phyloP scores from a whole-genome alignment of 1,139 yeast genomes.

The Pichia sp. region DNA sequence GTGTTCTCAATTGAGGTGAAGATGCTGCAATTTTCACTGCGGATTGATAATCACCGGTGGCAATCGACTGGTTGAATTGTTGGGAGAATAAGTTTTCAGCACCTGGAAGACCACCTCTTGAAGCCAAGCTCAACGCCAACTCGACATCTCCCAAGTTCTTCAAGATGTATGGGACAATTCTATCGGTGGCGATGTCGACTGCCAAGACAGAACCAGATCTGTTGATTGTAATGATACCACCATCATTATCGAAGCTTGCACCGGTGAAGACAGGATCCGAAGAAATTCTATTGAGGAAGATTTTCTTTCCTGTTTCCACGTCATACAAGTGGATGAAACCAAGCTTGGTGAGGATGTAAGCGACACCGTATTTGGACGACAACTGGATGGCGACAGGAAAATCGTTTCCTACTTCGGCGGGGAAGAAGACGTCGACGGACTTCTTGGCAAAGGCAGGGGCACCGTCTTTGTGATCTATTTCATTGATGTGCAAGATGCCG shows the following conservation, averaged over 20 bases:
- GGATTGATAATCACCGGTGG: constrained; percentile 80
- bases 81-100: constrained; percentile 89
- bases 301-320: constrained; percentile 84
- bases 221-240: constrained; percentile 91
- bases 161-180: constrained; percentile 85
- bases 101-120: constrained; percentile 96
- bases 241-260: constrained; percentile 61
- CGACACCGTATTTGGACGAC: constrained; percentile 78
- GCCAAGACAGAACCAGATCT: constrained; percentile 93
- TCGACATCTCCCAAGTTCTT: constrained; percentile 82
- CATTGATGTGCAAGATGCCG: constrained; percentile 86
- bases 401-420: constrained; percentile 93
- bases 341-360: constrained; percentile 86
- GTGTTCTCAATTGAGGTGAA: constrained; percentile 89
- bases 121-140: constrained; percentile 81
- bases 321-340: constrained; percentile 97
- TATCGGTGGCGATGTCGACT: constrained; percentile 81
- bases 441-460: constrained; percentile 85
- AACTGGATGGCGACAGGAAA: constrained; percentile 94
- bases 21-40: constrained; percentile 98
- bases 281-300: constrained; percentile 94
- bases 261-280: constrained; percentile 96
- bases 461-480: constrained; percentile 88
- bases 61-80: constrained; percentile 82
- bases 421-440: constrained; percentile 90